phyloP scores from a whole-genome alignment of 2,329 filamentous ascomycete species.

The Neophaeococcomyces aloes region DNA sequence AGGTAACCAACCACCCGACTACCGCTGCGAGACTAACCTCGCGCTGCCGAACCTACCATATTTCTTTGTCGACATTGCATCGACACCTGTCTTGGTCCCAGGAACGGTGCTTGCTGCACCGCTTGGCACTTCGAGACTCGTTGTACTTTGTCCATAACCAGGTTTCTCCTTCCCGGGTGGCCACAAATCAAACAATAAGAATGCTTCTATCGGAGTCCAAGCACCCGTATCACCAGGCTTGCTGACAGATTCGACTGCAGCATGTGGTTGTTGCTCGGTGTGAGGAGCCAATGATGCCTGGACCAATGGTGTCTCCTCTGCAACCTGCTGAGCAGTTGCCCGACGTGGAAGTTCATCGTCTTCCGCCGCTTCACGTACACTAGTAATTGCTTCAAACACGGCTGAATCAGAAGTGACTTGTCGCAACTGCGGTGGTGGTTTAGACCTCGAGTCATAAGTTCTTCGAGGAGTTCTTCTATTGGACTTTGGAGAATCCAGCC shows the following conservation, averaged over 20 bases:
- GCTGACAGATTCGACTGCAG: neutral
- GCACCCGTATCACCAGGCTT: constrained; percentile 10
- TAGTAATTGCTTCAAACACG: neutral
- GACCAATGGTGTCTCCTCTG: neutral
- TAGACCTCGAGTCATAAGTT: neutral
- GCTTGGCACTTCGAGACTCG: neutral
- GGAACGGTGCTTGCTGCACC: neutral
- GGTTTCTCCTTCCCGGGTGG: constrained; percentile 15
- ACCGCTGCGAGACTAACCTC: constrained; percentile 3
- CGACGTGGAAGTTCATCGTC: neutral
- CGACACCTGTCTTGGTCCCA: neutral
- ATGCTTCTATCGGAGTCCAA: constrained; percentile 23
- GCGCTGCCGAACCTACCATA: constrained; percentile 7
- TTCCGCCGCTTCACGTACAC: neutral
- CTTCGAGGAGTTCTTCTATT: neutral
- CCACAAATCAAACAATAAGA: constrained; percentile 21
- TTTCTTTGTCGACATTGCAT: neutral
- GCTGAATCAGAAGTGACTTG: constrained; percentile 13
- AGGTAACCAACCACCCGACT: neutral
- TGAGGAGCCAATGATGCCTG: neutral
- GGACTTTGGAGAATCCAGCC: neutral
- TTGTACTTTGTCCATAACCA: constrained; percentile 4
- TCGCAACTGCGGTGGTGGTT: constrained; percentile 10
- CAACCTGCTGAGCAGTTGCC: neutral
- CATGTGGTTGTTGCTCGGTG: neutral